Base-by-base conservation (phyloP, 805 yeast species). In the Lipomyces spencermartinsiae region DNA sequence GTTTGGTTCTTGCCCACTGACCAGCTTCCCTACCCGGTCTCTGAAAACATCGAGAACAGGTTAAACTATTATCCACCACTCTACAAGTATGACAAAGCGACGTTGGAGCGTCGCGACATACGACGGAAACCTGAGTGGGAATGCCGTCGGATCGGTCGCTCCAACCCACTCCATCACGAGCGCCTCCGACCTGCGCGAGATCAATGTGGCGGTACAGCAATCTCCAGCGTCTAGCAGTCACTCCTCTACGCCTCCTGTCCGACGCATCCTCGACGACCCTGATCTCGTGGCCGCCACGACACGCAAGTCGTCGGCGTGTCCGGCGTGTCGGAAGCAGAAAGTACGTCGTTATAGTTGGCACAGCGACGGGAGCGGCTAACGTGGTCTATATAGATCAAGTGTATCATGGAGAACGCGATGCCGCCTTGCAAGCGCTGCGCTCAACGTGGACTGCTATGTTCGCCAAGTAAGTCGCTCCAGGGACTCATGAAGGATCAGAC, bases 371-470 rank as follows among this genome's bases (percentile, higher is more conserved):
- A 22, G 25, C 35, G 9, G 25, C 25, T n/a, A 16, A 19, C 9
- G 43, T 16, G 19, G 22, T 4, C 12, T 31, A 34, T 35, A 34
- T 14, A 67, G 70, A 67, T 63, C 16, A 67, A 64, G 64, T 67
- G 70, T 43, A 64, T 67, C 25, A 67, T 67, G 70, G 70, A 67
- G 31, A 67, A 67, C 34, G 70, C 59, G 9, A 25, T 60, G 4
- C 70, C 70, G 2, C 70, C 70, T 2, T 67, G 70, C 58, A 67
- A 64, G 39, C 64, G 70, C 4, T 67, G 70, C 62, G 55, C 67
- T 14, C 62, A 59, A 22, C 58, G 62, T 5, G 70, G 70, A 19
- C 35, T 64, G n/a, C 35, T 64, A 8, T 67, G 70, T 49, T 64
- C 67, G 4, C 64, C 67, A 19, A 67, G 59, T 49, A 67, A 67